Conservation (phyloP, 805 yeast genomes). For the Metschnikowia kunwiensis region DNA sequence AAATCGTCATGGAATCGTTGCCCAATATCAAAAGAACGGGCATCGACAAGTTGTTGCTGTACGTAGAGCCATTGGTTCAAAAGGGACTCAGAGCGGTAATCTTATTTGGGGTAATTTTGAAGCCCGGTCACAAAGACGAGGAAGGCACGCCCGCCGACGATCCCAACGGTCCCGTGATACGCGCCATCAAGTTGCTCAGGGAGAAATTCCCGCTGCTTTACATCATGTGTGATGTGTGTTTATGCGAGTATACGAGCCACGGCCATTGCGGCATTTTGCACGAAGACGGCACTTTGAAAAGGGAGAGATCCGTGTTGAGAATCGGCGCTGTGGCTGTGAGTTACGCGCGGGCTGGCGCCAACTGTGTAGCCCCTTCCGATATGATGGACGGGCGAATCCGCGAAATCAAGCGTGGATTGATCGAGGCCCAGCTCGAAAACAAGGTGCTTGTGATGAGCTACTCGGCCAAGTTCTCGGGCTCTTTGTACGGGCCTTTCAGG, state of each 20-base stretch:
- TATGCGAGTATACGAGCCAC: conserved; percentile 94
- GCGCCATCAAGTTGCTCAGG: conserved; percentile 63
- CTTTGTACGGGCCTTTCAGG: conserved; percentile 93
- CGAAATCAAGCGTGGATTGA: conserved; percentile 82
- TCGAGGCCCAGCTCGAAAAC: conserved; percentile 80
- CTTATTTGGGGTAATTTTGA: conserved; percentile 86
- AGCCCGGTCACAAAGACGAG: conserved; percentile 71
- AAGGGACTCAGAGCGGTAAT: conserved; percentile 87
- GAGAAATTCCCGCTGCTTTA: conserved; percentile 74
- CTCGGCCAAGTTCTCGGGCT: conserved; percentile 90
- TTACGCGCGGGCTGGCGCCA: conserved; percentile 93
- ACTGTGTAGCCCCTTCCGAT: conserved; percentile 94
- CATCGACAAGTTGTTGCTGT: conserved; percentile 70
- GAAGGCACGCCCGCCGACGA: conserved; percentile 91
- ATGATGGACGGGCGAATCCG: conserved; percentile 94
- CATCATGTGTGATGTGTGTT: conserved; percentile 90
- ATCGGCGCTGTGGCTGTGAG: conserved; percentile 93
- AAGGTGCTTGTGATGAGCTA: conserved; percentile 87
- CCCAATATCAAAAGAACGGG: conserved; percentile 92
- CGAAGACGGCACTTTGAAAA: conserved; percentile 82
- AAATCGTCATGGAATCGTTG: conserved; percentile 64
- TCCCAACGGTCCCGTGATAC: conserved; percentile 92
- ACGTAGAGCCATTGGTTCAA: conserved; percentile 61
- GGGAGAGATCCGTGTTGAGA: conserved; percentile 71
- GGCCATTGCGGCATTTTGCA: conserved; percentile 96